These are phyloP conservation scores for Globisporangium polare DNA, from an alignment of 352 stramenopile genomes.

Conservation along the genomic window DNA sequence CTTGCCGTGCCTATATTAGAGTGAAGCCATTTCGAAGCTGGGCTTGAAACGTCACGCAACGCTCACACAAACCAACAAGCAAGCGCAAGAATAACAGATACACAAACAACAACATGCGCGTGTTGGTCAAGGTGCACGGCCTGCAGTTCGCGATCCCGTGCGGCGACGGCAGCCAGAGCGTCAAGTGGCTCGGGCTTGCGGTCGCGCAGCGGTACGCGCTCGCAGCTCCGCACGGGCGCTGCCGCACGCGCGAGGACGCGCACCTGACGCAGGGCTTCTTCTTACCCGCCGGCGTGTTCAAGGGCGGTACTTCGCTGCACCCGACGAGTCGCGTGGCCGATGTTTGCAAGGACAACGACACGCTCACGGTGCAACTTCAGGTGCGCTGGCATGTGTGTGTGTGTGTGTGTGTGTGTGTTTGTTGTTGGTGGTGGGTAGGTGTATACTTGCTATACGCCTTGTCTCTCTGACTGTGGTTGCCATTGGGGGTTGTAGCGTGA, in stretches of 20 bases:
- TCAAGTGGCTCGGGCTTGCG: constrained; percentile 83
- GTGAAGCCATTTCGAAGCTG: background rate
- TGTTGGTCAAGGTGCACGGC: constrained; percentile 65
- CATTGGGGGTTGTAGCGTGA: constrained; percentile 41
- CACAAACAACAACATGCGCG: constrained; percentile 32
- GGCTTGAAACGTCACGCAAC: constrained; percentile 1
- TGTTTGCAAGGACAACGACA: constrained; percentile 71
- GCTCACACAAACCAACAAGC: background rate
- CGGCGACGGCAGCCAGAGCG: constrained; percentile 66
- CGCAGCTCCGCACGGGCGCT: constrained; percentile 56
- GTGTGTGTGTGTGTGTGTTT: background rate
- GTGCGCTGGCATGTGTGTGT: constrained; percentile 20
- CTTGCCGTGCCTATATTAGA: background rate
- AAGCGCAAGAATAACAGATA: background rate
- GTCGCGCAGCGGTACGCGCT: constrained; percentile 77
- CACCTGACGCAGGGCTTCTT: constrained; percentile 81
- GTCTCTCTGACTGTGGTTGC: background rate
- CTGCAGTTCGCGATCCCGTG: constrained; percentile 72
- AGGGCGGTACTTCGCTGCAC: constrained; percentile 38
- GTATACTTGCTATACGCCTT: background rate
- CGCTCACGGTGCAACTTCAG: constrained; percentile 59
- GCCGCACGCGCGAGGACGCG: constrained; percentile 66
- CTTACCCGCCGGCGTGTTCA: constrained; percentile 54
- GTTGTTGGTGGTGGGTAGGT: background rate
- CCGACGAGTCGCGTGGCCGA: constrained; percentile 58